phyloP scores from a whole-genome alignment of 192 early-diverging fungal genomes.

The Mycoemilia scoparia region DNA sequence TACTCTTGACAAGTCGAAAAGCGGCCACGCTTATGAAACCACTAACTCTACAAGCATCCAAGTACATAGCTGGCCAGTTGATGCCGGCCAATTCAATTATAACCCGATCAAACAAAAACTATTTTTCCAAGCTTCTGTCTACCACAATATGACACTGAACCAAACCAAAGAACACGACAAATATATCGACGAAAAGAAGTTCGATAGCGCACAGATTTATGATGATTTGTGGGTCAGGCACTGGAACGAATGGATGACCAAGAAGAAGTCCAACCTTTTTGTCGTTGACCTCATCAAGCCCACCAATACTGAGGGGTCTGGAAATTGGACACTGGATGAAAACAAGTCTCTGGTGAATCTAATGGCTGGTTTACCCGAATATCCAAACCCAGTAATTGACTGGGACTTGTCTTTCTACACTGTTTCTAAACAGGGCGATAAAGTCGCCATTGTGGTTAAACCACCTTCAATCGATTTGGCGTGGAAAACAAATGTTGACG shows the following conservation, averaged over 20 bases:
- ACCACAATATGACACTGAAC: no score
- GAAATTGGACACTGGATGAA: neutral
- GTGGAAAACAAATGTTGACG: conserved; percentile 43
- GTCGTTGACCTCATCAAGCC: neutral
- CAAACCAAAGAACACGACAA: no score
- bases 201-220: conserved; percentile 36
- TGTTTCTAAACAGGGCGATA: conserved; percentile 38
- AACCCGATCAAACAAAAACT: no score
- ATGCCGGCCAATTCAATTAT: no score
- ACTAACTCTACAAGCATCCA: no score
- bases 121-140: no score
- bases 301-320: conserved; percentile 19
- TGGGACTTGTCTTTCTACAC: conserved; percentile 35
- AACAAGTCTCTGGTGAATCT: conserved; percentile 12
- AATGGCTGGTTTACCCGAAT: conserved; percentile 3
- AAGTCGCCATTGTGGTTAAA: conserved; percentile 44
- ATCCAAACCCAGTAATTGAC: conserved; percentile 9
- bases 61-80: no score
- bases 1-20: no score
- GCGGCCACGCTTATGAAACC: no score
- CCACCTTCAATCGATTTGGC: conserved; percentile 32
- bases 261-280: conserved; percentile 16
- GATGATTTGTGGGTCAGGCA: conserved; percentile 55
- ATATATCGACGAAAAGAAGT: no score
- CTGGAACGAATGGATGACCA: conserved; percentile 42